Evolutionary conservation across 768 basidiomycete genomes (phyloP), one percentile per base, ranked within the genome.

Genomic region (Tricholoma terreum): DNA sequence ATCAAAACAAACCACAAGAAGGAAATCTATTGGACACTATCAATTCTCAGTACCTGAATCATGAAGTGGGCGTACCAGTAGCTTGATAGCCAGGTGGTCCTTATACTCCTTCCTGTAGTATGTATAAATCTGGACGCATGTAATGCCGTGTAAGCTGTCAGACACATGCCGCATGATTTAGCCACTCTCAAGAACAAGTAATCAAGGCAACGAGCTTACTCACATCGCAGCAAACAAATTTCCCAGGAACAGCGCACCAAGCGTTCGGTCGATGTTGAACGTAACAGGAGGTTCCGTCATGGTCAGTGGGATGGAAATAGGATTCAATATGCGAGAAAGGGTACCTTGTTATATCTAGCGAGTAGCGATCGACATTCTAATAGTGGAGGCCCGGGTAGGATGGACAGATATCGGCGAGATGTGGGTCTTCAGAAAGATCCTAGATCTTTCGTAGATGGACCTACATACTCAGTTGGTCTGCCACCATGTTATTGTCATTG

Each of bases 141-240:
- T 58, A 11, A 62, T 55, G 10, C 61, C 61, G 11, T 57, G 59
- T 31, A 62, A 55, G 35, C 82, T 83, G 21, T 4, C 42, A 48
- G 34, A 6, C 14, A 27, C 24, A n/a, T n/a, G n/a, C n/a, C n/a
- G n/a, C 24, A 27, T 27, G 24, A 27, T 27, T 27, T 6, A 27
- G n/a, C n/a, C n/a, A n/a, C n/a, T n/a, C n/a, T n/a, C n/a, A n/a
- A n/a, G n/a, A n/a, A 27, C 6, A 3, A 6, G 6, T 27, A 27
- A 27, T 27, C 24, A 6, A 27, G 24, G 24, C 6, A 6, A 27
- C 6, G 24, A 53, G 2, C 24, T 6, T 27, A 27, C 24, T 27
- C 27, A 31, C 52, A 40, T 53, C 6, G 52, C 36, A 53, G 52
- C 38, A 15, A 17, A 15, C 22, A 53, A 11, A 31, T 53, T 53